phyloP scores from a whole-genome alignment of 805 yeast genomes.

The Blastobotrys americana region DNA sequence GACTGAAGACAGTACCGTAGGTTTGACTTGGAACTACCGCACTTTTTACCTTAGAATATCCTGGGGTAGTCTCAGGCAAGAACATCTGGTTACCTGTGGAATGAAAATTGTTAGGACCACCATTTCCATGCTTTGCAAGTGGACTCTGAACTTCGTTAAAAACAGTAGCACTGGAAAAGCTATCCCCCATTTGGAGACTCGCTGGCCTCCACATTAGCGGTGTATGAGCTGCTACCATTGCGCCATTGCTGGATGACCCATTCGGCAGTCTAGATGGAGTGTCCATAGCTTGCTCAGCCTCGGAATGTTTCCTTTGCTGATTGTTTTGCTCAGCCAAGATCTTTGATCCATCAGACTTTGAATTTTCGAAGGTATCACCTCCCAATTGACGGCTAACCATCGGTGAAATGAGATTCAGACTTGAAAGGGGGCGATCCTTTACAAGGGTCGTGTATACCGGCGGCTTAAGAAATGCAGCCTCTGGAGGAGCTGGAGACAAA shows the following conservation, averaged over 20 bases:
- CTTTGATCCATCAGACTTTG: too few species aligned
- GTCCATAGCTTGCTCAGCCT: neutral
- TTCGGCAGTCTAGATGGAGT: neutral
- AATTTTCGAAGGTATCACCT: too few species aligned
- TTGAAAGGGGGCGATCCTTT: neutral
- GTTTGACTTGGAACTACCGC: neutral
- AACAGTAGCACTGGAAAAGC: neutral
- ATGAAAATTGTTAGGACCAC: neutral
- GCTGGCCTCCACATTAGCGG: slow-evolving; percentile 2
- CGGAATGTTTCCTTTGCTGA: too few species aligned
- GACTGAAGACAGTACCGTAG: neutral
- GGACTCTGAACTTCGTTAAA: neutral
- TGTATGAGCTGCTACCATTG: neutral
- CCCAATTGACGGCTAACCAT: too few species aligned
- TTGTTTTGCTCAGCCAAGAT: too few species aligned
- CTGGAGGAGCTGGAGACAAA: neutral
- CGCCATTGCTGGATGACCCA: too few species aligned
- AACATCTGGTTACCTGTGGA: too few species aligned
- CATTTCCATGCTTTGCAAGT: neutral
- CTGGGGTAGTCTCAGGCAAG: slow-evolving; percentile 2
- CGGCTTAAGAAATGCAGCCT: neutral
- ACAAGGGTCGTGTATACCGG: neutral
- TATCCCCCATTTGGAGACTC: neutral
- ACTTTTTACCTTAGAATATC: neutral
- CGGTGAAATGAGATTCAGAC: too few species aligned